Percentiles rank a stretch among this genome's conserved stretches.
These are phyloP conservation scores for Fusarium buharicum DNA, from an alignment of 2,329 filamentous ascomycete species.

Conservation along the genomic window DNA sequence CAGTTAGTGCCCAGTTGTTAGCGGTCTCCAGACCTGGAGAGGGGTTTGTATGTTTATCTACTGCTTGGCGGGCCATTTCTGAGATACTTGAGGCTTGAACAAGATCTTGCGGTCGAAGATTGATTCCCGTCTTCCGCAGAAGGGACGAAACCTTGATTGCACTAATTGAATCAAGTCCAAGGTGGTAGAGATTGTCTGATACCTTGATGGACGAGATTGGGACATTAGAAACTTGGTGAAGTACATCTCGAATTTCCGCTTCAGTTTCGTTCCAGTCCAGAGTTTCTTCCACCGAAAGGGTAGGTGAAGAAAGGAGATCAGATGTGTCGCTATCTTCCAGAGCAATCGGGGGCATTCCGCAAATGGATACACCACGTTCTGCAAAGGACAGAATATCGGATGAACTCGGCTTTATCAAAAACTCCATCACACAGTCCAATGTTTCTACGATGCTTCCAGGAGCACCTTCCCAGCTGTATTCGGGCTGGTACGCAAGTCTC, in stretches of 20 bases:
- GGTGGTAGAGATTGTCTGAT: slow-evolving; percentile 77
- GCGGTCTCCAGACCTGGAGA: slow-evolving; percentile 21
- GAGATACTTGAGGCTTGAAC: slow-evolving; percentile 71
- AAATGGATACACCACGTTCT: slow-evolving; percentile 67
- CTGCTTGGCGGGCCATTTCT: slow-evolving; percentile 64
- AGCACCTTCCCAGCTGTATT: slow-evolving; percentile 59
- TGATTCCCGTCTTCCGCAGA: slow-evolving; percentile 71
- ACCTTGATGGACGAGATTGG: slow-evolving; percentile 66
- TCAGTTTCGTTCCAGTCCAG: slow-evolving; percentile 52
- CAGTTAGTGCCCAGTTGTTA: slow-evolving; percentile 47
- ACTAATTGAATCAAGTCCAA: slow-evolving; percentile 92
- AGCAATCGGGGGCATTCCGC: slow-evolving; percentile 62
- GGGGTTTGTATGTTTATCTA: background rate
- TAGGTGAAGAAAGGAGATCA: background rate
- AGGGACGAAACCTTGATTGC: slow-evolving; percentile 84
- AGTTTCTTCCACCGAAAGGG: background rate
- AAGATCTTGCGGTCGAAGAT: slow-evolving; percentile 76
- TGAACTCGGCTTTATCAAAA: slow-evolving; percentile 62
- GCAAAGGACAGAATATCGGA: slow-evolving; percentile 65
- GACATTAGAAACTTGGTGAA: slow-evolving; percentile 70
- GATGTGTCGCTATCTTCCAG: slow-evolving; percentile 7
- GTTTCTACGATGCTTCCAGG: slow-evolving; percentile 63
- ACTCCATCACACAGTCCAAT: slow-evolving; percentile 68
- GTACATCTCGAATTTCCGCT: slow-evolving; percentile 56
- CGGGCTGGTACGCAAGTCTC: slow-evolving; percentile 75